These are phyloP conservation scores for Leccinum uliginosum DNA, from an alignment of 768 basidiomycete species.

Conservation along the genomic window DNA sequence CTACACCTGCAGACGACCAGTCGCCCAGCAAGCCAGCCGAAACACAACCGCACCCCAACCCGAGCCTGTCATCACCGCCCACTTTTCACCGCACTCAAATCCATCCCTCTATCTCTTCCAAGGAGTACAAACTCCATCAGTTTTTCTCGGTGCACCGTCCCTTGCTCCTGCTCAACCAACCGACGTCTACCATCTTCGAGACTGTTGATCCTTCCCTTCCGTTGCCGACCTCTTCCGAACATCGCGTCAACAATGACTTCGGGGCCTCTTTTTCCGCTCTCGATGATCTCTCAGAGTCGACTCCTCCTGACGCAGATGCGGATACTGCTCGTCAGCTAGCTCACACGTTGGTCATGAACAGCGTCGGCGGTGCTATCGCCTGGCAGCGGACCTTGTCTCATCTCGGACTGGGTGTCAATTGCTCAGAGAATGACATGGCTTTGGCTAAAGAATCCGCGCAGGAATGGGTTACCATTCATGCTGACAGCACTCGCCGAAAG, in stretches of 20 bases:
- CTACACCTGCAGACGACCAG: conserved; percentile 26
- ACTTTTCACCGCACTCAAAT: conserved; percentile 17
- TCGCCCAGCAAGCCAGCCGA: conserved; percentile 22
- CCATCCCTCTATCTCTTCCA: conserved; percentile 57
- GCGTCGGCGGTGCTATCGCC: conserved; percentile 53
- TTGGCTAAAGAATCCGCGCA: conserved; percentile 51
- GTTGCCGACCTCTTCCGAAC: conserved; percentile 15
- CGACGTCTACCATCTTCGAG: conserved; percentile 53
- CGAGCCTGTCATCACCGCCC: conserved; percentile 3
- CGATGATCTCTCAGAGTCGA: conserved; percentile 46
- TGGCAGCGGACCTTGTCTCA: conserved; percentile 68
- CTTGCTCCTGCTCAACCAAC: conserved; percentile 63
- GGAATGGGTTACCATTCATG: conserved; percentile 60
- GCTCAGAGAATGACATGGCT: conserved; percentile 46
- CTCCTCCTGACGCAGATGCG: conserved; percentile 66
- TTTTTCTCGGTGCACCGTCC: conserved; percentile 84
- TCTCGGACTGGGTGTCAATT: conserved; percentile 56
- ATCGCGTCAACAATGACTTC: conserved; percentile 25
- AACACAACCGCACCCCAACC: conserved; percentile 15
- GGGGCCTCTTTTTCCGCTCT: conserved; percentile 24
- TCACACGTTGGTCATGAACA: conserved; percentile 63
- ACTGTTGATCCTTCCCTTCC: conserved; percentile 18
- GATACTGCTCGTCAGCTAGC: conserved; percentile 79
- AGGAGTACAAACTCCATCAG: conserved; percentile 76
- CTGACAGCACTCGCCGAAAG: conserved; percentile 85